Evolutionary conservation across 2,329 filamentous ascomycete species (phyloP), one percentile per base, ranked within the genome.

Genomic region (Arthrobotrys entomopaga): DNA sequence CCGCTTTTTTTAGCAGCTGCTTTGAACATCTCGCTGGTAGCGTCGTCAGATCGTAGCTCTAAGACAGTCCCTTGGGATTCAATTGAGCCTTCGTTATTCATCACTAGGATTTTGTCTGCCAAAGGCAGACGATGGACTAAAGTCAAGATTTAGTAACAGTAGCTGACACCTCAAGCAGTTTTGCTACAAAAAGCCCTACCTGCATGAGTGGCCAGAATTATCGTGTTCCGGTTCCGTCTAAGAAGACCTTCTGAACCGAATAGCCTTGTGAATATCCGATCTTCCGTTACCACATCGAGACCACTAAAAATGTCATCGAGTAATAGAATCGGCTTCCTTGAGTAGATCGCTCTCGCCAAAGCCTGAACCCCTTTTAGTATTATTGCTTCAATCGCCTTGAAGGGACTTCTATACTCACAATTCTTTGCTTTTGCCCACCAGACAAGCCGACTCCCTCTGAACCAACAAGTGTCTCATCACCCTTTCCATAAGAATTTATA

Each of bases 361-460:
- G 60, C 60, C 60, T 64, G 42, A 26, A 2, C 10, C 5, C 4
- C 2, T 19, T 49, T 19, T 19, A 19, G 77, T 77, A 15, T 82
- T 76, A 0, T 65, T 0, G 82, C 82, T n/a, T 77, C 69, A 5
- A 0, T 78, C 79, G 0, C 77, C 77, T 67, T 83, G 83, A 0
- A 13, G n/a, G 11, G n/a, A 43, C 40, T 43, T 15, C 3, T 29
- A 29, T 42, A 42, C 54, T 46, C 11, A 58, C 54, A 6, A 84
- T 78, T 13, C 83, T 80, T 59, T 83, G 82, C 74, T 81, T 82
- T 75, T 85, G 84, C 0, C 84, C 84, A 4, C 84, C 84, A 2
- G 82, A 84, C 0, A 85, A 79, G 2, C 80, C 81, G 54, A 84
- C 80, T 0, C 84, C 84, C 26, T 83, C 82, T 3, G 29, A 42